These are phyloP conservation scores for Persicaria maculosa DNA, from an alignment of 148 eudicot species.

Conservation along the genomic window DNA sequence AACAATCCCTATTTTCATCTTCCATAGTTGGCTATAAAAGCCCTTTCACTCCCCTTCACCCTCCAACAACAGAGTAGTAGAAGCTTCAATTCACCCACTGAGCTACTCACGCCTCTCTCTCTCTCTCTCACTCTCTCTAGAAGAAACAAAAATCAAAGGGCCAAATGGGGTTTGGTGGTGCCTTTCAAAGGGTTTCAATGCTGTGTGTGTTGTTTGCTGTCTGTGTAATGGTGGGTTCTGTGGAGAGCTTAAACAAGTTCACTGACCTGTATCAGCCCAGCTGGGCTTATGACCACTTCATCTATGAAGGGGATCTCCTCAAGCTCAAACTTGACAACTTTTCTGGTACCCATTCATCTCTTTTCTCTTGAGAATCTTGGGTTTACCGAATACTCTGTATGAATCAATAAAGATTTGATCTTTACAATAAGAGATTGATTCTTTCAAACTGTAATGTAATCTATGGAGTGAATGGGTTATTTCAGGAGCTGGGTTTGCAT, in stretches of 20 bases:
- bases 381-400: neutral
- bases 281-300: slow-evolving; percentile 70
- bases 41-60: neutral
- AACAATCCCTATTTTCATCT: too few relatives aligned
- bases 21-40: neutral
- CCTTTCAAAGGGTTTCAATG: slow-evolving; percentile 14
- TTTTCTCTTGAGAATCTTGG: neutral
- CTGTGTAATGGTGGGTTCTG: slow-evolving; percentile 21
- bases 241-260: slow-evolving; percentile 28
- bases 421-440: neutral
- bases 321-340: slow-evolving; percentile 68
- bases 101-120: neutral
- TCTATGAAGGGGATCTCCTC: slow-evolving; percentile 53
- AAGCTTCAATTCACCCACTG: neutral
- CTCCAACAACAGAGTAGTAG: neutral
- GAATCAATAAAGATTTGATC: neutral
- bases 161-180: neutral
- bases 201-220: slow-evolving; percentile 9
- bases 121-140: slow-evolving; percentile 3
- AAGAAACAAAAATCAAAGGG: neutral
- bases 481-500: slow-evolving; percentile 85
- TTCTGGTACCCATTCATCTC: slow-evolving; percentile 41
- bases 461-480: neutral
- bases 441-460: neutral
- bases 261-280: slow-evolving; percentile 58